A percentile compares a stretch with the other conserved stretches of the same genome.
Evolutionary conservation across 1,139 yeast species (phyloP).

Genomic region (Saccharomyces hybrid): DNA sequence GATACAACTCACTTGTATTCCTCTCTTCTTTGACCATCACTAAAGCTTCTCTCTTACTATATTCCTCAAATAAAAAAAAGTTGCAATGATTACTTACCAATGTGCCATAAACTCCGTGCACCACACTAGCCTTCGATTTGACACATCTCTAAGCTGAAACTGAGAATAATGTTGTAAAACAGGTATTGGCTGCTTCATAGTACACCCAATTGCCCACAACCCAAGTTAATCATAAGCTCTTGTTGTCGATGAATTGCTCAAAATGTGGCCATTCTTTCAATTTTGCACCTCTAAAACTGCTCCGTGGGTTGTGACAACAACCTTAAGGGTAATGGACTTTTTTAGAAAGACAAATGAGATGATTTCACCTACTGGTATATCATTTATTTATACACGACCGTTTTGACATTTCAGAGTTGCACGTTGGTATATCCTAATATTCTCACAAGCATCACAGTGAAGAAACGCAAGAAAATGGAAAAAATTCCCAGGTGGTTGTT

Average conservation of each 20-base stretch:
- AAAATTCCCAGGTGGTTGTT: conserved; percentile 27
- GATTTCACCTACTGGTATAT: neutral
- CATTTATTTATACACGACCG: neutral
- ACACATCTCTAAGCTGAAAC: neutral
- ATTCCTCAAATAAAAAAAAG: neutral
- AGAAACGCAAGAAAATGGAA: neutral
- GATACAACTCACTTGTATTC: neutral
- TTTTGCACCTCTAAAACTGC: neutral
- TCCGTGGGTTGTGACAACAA: neutral
- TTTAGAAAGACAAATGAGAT: neutral
- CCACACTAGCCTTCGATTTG: neutral
- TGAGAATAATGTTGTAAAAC: neutral
- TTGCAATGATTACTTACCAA: neutral
- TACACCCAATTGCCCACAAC: neutral
- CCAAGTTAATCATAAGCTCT: neutral
- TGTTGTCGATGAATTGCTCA: neutral
- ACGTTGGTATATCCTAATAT: neutral
- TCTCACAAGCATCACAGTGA: neutral
- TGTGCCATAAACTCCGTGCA: neutral
- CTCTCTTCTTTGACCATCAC: neutral
- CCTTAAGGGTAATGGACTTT: neutral
- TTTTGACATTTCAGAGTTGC: neutral
- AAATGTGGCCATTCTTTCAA: neutral
- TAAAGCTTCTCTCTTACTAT: neutral
- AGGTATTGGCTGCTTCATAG: neutral